phyloP scores from a whole-genome alignment of 805 yeast genomes.

The Candida takata region DNA sequence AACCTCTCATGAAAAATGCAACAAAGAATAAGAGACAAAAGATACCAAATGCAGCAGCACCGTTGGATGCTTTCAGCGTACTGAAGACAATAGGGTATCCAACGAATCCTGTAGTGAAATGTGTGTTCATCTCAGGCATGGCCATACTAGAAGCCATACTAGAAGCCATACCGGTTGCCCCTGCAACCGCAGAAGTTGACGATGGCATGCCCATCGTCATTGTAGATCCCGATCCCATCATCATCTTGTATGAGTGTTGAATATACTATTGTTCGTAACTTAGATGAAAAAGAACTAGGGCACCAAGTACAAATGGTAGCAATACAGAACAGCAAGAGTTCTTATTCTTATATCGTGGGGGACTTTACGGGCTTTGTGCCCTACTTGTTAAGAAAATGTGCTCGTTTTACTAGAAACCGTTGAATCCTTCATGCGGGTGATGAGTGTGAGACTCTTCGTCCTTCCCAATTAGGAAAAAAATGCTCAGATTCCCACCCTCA shows the following conservation, averaged over 20 bases:
- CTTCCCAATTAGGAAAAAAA: constrained; percentile 3
- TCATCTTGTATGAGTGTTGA: too few relatives aligned
- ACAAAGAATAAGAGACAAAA: constrained; percentile 53
- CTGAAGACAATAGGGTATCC: constrained; percentile 60
- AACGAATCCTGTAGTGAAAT: constrained; percentile 42
- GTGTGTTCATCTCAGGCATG: constrained; percentile 43
- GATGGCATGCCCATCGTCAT: constrained; percentile 16
- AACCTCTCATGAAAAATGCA: constrained; percentile 52
- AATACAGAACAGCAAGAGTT: too few relatives aligned
- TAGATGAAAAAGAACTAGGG: too few relatives aligned
- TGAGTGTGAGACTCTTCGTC: too few relatives aligned
- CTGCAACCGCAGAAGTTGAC: constrained; percentile 8
- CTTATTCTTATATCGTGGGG: too few relatives aligned
- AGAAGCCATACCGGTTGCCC: background rate
- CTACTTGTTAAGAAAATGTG: too few relatives aligned
- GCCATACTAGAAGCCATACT: constrained; percentile 26
- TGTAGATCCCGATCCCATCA: constrained; percentile 22
- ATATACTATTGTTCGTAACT: too few relatives aligned
- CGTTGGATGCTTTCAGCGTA: constrained; percentile 42
- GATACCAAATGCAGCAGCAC: constrained; percentile 68
- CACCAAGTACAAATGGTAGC: too few relatives aligned
- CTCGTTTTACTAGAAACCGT: too few relatives aligned
- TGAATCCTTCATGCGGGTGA: too few relatives aligned
- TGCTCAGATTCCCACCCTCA: constrained; percentile 5
- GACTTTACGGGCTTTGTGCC: too few relatives aligned